phyloP scores from a whole-genome alignment of 2,329 filamentous ascomycete genomes.

The Fusarium sp. region DNA sequence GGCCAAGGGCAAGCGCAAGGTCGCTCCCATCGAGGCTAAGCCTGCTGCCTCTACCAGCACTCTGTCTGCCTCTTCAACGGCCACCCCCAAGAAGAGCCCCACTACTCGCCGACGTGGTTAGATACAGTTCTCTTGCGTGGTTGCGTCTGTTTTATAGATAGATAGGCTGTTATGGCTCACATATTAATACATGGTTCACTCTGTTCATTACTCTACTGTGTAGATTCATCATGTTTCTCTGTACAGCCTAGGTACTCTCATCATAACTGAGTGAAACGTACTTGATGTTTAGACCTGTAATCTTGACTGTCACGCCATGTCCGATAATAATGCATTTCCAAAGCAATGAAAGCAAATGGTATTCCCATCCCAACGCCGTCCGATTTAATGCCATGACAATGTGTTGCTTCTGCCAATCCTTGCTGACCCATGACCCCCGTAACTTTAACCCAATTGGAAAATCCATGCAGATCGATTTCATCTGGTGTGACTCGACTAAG shows the following conservation, averaged over 20 bases:
- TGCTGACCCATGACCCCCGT: background rate
- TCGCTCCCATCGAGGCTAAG: constrained; percentile 43
- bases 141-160: constrained; percentile 34
- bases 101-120: constrained; percentile 59
- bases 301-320: background rate
- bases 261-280: background rate
- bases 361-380: constrained; percentile 29
- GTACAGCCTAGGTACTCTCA: background rate
- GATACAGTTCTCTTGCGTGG: constrained; percentile 31
- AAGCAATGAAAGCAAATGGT: constrained; percentile 18
- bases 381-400: constrained; percentile 3
- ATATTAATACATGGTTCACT: constrained; percentile 16
- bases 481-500: constrained; percentile 25
- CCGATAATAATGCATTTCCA: constrained; percentile 4
- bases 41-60: constrained; percentile 41
- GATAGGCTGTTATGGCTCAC: constrained; percentile 25
- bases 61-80: constrained; percentile 38
- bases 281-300: background rate
- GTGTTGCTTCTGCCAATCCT: constrained; percentile 1
- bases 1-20: constrained; percentile 57
- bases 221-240: background rate
- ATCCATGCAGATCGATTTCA: constrained; percentile 40
- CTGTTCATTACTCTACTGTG: background rate
- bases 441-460: constrained; percentile 26
- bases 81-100: constrained; percentile 55